Conservation (phyloP, 768 basidiomycete genomes). For the Tubosaeta sp. region DNA sequence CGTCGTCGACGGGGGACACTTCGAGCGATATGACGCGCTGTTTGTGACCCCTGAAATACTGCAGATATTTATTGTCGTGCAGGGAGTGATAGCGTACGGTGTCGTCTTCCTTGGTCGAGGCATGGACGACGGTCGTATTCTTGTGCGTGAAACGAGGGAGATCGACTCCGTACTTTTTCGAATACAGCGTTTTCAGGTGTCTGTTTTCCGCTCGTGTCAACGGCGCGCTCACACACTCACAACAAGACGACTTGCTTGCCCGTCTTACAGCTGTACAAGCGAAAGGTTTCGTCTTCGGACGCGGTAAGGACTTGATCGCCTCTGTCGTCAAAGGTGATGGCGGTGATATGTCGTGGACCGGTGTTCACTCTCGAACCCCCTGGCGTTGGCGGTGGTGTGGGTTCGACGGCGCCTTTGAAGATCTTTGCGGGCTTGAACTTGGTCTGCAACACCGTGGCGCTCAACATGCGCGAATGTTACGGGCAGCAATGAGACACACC, state of each 20-base stretch:
- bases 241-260: constrained; percentile 77
- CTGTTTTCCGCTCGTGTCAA: constrained; percentile 40
- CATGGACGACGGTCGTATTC: constrained; percentile 76
- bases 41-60: constrained; percentile 95
- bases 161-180: constrained; percentile 96
- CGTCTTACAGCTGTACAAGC: constrained; percentile 81
- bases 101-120: constrained; percentile 94
- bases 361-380: constrained; percentile 34
- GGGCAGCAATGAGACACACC: constrained; percentile 32
- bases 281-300: constrained; percentile 88
- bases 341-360: constrained; percentile 76
- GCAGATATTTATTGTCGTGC: constrained; percentile 94
- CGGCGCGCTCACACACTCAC: constrained; percentile 13
- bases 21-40: constrained; percentile 85
- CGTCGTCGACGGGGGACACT: constrained; percentile 89
- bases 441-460: constrained; percentile 37
- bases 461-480: not conserved
- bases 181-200: constrained; percentile 72
- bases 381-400: constrained; percentile 45
- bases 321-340: constrained; percentile 85
- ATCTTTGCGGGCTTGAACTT: constrained; percentile 88
- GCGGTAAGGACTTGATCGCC: constrained; percentile 86
- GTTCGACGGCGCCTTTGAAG: constrained; percentile 75
- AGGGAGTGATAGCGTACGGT: constrained; percentile 91
- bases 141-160: constrained; percentile 94